Evolutionary conservation across 2,329 filamentous ascomycete genomes (phyloP).

Genomic region (Penicillium sp.): DNA sequence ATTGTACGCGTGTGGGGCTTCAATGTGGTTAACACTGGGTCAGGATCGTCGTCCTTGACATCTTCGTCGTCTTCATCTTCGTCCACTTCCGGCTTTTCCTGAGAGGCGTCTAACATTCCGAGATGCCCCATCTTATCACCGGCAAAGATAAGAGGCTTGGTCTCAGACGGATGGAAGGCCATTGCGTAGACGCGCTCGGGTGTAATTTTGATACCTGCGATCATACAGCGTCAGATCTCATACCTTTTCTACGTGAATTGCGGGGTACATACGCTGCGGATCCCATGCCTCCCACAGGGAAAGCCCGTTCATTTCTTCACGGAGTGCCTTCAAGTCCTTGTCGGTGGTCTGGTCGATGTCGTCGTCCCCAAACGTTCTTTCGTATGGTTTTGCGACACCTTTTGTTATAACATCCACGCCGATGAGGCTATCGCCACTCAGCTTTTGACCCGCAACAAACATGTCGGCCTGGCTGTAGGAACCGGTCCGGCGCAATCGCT

Average conservation of each 20-base stretch:
- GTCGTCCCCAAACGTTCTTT: conserved; percentile 82
- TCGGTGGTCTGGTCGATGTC: conserved; percentile 79
- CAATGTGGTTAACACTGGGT: conserved; percentile 82
- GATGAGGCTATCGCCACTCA: conserved; percentile 66
- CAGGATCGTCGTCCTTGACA: conserved; percentile 60
- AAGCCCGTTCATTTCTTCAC: conserved; percentile 75
- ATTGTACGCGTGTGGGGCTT: conserved; percentile 91
- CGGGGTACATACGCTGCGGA: conserved; percentile 64
- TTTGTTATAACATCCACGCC: conserved; percentile 59
- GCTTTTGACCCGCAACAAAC: conserved; percentile 75
- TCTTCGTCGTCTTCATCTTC: conserved; percentile 68
- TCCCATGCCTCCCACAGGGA: conserved; percentile 81
- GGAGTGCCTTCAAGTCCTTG: conserved; percentile 69
- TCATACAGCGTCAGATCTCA: not conserved
- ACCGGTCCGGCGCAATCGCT: conserved; percentile 65
- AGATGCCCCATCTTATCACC: conserved; percentile 92
- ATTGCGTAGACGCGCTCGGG: conserved; percentile 86
- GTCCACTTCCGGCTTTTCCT: conserved; percentile 59
- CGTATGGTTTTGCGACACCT: conserved; percentile 73
- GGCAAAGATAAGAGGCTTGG: conserved; percentile 87
- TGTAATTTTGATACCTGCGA: conserved; percentile 80
- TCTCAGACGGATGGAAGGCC: conserved; percentile 80
- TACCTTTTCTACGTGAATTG: too few relatives aligned
- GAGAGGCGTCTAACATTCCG: conserved; percentile 79
- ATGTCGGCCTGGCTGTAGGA: conserved; percentile 75